phyloP scores from a whole-genome alignment of 2,329 filamentous ascomycete species.

The Xylaria polymorpha region DNA sequence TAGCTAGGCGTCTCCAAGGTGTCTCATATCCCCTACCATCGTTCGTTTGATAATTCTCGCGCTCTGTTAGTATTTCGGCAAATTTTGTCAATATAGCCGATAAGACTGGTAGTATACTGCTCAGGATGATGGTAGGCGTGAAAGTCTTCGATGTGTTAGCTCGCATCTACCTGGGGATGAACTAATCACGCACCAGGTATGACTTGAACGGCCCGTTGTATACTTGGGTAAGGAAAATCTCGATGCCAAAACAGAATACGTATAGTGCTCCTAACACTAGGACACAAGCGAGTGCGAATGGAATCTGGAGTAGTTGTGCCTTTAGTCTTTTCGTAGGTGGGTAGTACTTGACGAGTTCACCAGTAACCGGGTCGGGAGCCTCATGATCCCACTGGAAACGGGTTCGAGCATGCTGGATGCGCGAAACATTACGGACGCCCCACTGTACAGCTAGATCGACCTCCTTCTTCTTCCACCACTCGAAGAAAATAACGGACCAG shows the following conservation, averaged over 20 bases:
- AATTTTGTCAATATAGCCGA: slow-evolving; percentile 79
- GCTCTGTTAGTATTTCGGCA: slow-evolving; percentile 80
- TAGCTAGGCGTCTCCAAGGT: slow-evolving; percentile 36
- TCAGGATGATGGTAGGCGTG: slow-evolving; percentile 88
- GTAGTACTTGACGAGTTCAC: slow-evolving; percentile 81
- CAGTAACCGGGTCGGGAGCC: slow-evolving; percentile 81
- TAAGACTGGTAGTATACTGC: slow-evolving; percentile 81
- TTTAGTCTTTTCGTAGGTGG: slow-evolving; percentile 78
- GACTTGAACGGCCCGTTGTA: slow-evolving; percentile 90
- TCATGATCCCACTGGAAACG: slow-evolving; percentile 85
- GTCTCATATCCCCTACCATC: slow-evolving; percentile 60
- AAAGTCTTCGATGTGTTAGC: slow-evolving; percentile 70
- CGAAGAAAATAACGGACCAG: slow-evolving; percentile 91
- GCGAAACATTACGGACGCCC: slow-evolving; percentile 86
- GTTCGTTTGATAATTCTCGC: slow-evolving; percentile 92
- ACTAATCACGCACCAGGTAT: slow-evolving; percentile 71
- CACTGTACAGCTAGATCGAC: slow-evolving; percentile 86
- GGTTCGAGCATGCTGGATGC: slow-evolving; percentile 79
- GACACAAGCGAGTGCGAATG: slow-evolving; percentile 82
- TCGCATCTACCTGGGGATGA: slow-evolving; percentile 2
- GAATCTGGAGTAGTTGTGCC: slow-evolving; percentile 83
- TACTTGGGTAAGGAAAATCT: slow-evolving; percentile 95
- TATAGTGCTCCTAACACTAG: slow-evolving; percentile 83
- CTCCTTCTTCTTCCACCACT: slow-evolving; percentile 97
- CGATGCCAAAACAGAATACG: slow-evolving; percentile 86